These are phyloP conservation scores for Mercurialis annua DNA, from an alignment of 345 rosid genomes.

Conservation along the genomic window DNA sequence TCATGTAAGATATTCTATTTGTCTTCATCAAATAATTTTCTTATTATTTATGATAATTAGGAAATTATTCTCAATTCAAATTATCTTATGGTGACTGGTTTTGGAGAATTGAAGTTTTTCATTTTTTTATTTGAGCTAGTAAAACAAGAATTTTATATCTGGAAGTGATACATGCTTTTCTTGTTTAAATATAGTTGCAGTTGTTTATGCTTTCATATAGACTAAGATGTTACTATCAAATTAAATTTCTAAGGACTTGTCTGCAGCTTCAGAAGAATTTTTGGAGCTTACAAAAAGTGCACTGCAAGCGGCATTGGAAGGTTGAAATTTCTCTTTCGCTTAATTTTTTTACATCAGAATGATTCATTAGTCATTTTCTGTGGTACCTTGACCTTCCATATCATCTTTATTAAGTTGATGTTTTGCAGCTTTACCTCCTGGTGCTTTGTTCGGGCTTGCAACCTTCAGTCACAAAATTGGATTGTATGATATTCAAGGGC, in stretches of 20 bases:
- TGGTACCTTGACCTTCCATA: constrained; percentile 15
- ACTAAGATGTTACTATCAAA: neutral
- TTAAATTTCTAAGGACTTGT: neutral
- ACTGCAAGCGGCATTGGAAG: constrained; percentile 88
- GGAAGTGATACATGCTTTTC: neutral
- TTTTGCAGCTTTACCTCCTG: constrained; percentile 78
- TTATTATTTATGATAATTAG: neutral
- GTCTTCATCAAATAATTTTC: neutral
- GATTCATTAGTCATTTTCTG: constrained; percentile 6
- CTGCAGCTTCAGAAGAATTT: constrained; percentile 93
- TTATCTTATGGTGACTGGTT: neutral
- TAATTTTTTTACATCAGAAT: constrained; percentile 5
- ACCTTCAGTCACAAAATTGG: constrained; percentile 96
- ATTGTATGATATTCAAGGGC: constrained; percentile 94
- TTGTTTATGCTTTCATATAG: neutral
- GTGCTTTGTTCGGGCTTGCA: constrained; percentile 82
- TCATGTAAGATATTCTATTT: constrained; percentile 52
- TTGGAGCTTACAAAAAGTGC: constrained; percentile 97
- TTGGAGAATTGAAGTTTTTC: no score
- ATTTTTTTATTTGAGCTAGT: neutral
- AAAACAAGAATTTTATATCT: neutral
- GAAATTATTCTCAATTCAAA: neutral
- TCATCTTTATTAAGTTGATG: constrained; percentile 3
- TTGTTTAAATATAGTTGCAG: neutral
- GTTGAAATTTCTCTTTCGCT: constrained; percentile 28